Conservation (phyloP, 2,329 filamentous ascomycete genomes). For the Cytospora piceae region DNA sequence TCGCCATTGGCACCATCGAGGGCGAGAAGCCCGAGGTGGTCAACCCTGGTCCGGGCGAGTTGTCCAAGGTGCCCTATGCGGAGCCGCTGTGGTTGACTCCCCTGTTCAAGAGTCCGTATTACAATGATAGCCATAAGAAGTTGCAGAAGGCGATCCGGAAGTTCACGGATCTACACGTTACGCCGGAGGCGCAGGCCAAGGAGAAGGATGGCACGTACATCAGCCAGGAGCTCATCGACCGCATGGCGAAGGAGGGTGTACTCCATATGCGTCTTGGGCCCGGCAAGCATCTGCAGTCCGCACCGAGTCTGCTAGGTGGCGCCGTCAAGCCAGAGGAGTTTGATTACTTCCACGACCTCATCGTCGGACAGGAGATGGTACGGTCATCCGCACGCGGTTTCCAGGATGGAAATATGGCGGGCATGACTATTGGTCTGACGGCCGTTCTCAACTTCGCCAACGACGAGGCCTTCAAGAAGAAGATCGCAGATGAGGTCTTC, state of each 20-base stretch:
- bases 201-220: conserved; percentile 76
- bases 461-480: conserved; percentile 66
- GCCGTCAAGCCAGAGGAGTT: conserved; percentile 78
- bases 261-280: conserved; percentile 84
- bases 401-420: conserved; percentile 84
- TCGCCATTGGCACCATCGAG: conserved; percentile 75
- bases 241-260: conserved; percentile 74
- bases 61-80: conserved; percentile 79
- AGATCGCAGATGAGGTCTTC: conserved; percentile 72
- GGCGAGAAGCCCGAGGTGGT: conserved; percentile 78
- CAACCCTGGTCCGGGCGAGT: conserved; percentile 68
- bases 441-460: conserved; percentile 78
- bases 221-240: conserved; percentile 72
- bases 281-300: conserved; percentile 72
- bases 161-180: conserved; percentile 73
- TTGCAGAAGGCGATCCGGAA: conserved; percentile 71
- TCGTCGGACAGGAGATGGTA: conserved; percentile 73
- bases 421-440: conserved; percentile 81
- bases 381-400: conserved; percentile 77
- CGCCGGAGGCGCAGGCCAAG: conserved; percentile 74
- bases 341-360: conserved; percentile 84
- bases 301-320: conserved; percentile 67
- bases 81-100: conserved; percentile 83
- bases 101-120: conserved; percentile 79
- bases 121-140: conserved; percentile 71